Evolutionary conservation across 2,329 filamentous ascomycete genomes (phyloP).

Genomic region (Rhynchosporium graminicola): DNA sequence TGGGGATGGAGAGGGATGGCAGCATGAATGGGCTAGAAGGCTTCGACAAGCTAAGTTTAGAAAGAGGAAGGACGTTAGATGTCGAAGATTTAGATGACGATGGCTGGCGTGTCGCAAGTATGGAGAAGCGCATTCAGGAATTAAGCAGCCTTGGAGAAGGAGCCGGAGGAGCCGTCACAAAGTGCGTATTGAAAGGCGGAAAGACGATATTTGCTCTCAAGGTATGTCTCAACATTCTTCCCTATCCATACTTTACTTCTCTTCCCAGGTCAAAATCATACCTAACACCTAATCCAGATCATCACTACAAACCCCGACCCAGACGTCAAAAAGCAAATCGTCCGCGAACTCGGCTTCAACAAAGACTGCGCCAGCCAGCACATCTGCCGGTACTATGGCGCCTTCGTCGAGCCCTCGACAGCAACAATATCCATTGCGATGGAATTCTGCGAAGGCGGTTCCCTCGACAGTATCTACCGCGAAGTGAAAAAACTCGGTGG

Average conservation of each 20-base stretch:
- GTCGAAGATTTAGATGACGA: conserved; percentile 95
- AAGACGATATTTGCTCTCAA: conserved; percentile 96
- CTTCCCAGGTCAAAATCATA: conserved; percentile 12
- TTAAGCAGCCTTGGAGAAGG: conserved; percentile 90
- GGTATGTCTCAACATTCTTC: conserved; percentile 51
- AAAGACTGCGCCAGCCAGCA: conserved; percentile 94
- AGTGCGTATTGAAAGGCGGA: conserved; percentile 83
- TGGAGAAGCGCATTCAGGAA: conserved; percentile 84
- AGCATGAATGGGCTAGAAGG: conserved; percentile 75
- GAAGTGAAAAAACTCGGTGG: conserved; percentile 96
- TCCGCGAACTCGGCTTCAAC: conserved; percentile 95
- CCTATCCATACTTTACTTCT: neutral
- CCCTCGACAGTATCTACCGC: conserved; percentile 93
- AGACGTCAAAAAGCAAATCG: conserved; percentile 97
- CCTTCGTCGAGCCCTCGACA: conserved; percentile 90
- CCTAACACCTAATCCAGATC: conserved; percentile 56
- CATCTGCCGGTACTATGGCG: conserved; percentile 96
- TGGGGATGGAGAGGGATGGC: conserved; percentile 78
- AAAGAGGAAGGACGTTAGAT: conserved; percentile 81
- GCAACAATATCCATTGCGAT: conserved; percentile 98
- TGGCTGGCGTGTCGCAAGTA: conserved; percentile 90
- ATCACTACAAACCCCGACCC: conserved; percentile 98
- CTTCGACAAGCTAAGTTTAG: conserved; percentile 78
- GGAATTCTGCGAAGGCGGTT: conserved; percentile 98
- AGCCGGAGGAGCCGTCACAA: conserved; percentile 91